Evolutionary conservation across 148 eudicot species (phyloP).

Genomic region (Silene latifolia): DNA sequence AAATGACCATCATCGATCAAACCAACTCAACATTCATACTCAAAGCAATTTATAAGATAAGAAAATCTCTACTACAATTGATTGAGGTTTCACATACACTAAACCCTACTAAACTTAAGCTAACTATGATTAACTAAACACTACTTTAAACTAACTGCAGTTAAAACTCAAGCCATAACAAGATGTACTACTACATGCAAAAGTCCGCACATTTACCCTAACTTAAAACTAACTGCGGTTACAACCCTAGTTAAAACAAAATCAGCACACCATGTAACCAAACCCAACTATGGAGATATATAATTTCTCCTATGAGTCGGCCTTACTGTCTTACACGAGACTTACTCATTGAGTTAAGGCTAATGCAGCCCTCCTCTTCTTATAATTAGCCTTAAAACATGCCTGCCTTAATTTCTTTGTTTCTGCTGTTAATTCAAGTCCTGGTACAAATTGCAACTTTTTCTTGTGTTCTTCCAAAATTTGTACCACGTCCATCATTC

Average conservation of each 20-base stretch:
- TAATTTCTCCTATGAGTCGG: no score
- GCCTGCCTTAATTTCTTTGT: constrained; percentile 22
- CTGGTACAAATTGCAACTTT: background rate
- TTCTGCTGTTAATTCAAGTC: background rate
- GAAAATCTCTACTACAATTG: background rate
- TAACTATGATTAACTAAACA: background rate
- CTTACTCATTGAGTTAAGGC: background rate
- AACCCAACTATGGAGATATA: background rate
- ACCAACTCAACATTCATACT: background rate
- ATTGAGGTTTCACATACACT: background rate
- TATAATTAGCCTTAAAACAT: constrained; percentile 22
- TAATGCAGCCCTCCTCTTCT: constrained; percentile 16
- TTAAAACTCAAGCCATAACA: background rate
- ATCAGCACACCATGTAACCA: background rate
- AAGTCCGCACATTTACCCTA: background rate
- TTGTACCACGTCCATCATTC: constrained; percentile 6
- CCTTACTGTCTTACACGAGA: no score
- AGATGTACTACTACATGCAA: background rate
- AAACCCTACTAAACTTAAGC: background rate
- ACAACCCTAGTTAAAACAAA: background rate
- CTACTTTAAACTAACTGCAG: background rate
- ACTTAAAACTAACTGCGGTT: background rate
- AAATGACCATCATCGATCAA: no score
- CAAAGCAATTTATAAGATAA: background rate
- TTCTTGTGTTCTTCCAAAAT: constrained; percentile 5